phyloP scores from a whole-genome alignment of 2,329 filamentous ascomycete genomes.

The Colletotrichum sp. region DNA sequence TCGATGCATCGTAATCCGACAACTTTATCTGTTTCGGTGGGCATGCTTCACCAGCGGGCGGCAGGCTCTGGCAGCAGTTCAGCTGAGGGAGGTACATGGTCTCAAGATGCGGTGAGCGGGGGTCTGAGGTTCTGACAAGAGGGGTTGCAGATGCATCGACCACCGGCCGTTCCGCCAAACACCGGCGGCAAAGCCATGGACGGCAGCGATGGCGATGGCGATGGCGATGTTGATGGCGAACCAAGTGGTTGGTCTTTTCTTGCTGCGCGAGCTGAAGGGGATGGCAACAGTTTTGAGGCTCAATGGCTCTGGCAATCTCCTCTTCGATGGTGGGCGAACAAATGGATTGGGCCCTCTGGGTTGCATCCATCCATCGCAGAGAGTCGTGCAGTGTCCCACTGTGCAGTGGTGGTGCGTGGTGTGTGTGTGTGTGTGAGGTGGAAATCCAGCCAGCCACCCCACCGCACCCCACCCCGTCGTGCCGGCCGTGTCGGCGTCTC shows the following conservation, averaged over 20 bases:
- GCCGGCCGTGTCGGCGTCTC: slow-evolving; percentile 12
- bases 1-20: neutral
- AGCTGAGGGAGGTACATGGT: neutral
- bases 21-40: neutral
- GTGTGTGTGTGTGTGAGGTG: neutral
- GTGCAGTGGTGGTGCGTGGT: neutral
- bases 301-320: neutral
- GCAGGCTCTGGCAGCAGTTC: neutral
- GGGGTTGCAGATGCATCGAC: neutral
- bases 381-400: neutral
- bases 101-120: slow-evolving; percentile 8
- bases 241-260: neutral
- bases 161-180: neutral
- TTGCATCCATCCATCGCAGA: neutral
- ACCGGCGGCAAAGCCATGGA: neutral
- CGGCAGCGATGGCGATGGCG: neutral
- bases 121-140: neutral
- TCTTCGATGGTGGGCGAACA: neutral
- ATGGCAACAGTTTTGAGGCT: neutral
- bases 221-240: neutral
- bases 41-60: neutral
- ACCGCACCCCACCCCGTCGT: neutral
- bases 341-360: neutral
- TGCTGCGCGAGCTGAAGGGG: neutral
- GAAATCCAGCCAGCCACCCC: slow-evolving; percentile 1